A percentile compares a stretch with the other conserved stretches of the same genome.
Evolutionary conservation across 1,284 basidiomycete genomes (phyloP).

Genomic region (Salmacisia buchloeana): DNA sequence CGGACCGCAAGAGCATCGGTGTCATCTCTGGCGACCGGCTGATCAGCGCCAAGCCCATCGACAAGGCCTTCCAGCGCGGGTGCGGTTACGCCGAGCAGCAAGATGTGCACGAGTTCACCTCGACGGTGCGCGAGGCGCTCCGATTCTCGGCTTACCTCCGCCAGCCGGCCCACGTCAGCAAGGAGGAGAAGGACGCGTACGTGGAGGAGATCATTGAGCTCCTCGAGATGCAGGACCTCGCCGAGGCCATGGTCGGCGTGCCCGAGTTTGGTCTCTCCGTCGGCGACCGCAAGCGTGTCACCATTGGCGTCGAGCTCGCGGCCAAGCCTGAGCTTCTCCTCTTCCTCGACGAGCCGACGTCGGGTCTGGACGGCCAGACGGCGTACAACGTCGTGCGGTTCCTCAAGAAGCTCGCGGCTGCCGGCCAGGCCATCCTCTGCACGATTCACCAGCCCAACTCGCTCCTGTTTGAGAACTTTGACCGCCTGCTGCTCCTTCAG

Average conservation of each 20-base stretch:
- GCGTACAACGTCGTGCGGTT: constrained; percentile 80
- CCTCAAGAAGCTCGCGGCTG: constrained; percentile 71
- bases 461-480: constrained; percentile 61
- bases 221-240: constrained; percentile 68
- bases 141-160: constrained; percentile 74
- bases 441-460: constrained; percentile 66
- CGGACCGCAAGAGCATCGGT: constrained; percentile 71
- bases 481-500: constrained; percentile 54
- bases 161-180: constrained; percentile 65
- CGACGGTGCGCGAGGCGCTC: constrained; percentile 76
- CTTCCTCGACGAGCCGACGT: constrained; percentile 55
- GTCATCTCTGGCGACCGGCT: constrained; percentile 72
- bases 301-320: constrained; percentile 68
- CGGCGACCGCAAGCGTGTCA: constrained; percentile 66
- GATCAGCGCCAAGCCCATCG: constrained; percentile 69
- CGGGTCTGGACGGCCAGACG: constrained; percentile 79
- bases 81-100: constrained; percentile 69
- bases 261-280: constrained; percentile 57
- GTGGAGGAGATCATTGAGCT: constrained; percentile 73
- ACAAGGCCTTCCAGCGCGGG: constrained; percentile 66
- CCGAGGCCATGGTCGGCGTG: constrained; percentile 64
- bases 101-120: constrained; percentile 75
- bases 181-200: constrained; percentile 71
- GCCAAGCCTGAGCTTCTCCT: constrained; percentile 71
- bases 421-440: constrained; percentile 64